A percentile compares a stretch with the other conserved stretches of the same genome.
These are phyloP conservation scores for Canavalia gladiata DNA, from an alignment of 306 rosid species.

Conservation along the genomic window DNA sequence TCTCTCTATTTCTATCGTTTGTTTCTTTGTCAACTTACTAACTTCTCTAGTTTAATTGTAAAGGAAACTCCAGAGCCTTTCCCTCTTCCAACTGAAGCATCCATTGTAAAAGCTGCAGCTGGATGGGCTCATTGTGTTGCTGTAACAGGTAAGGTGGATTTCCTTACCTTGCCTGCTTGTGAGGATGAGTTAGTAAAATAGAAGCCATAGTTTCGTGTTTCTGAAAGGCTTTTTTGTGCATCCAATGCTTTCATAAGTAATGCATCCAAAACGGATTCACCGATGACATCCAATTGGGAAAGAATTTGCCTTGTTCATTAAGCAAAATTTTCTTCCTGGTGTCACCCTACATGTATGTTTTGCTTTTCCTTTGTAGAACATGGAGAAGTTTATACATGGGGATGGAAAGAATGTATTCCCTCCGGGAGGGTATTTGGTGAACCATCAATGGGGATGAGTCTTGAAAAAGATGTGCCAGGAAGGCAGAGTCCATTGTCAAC, in stretches of 20 bases:
- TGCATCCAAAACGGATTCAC: neutral
- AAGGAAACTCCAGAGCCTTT: slow-evolving; percentile 90
- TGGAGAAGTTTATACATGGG: slow-evolving; percentile 87
- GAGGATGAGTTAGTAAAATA: neutral
- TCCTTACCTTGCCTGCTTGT: slow-evolving; percentile 9
- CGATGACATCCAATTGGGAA: neutral
- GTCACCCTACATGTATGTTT: slow-evolving; percentile 11
- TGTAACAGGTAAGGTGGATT: slow-evolving; percentile 69
- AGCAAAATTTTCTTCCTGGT: neutral
- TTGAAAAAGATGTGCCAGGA: slow-evolving; percentile 61
- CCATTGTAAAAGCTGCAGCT: slow-evolving; percentile 72
- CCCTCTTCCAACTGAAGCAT: slow-evolving; percentile 76
- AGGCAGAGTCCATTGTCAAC: slow-evolving; percentile 63
- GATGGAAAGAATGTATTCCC: slow-evolving; percentile 95
- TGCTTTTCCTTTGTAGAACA: slow-evolving; percentile 55
- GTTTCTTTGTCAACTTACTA: slow-evolving; percentile 38
- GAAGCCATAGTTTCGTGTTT: neutral
- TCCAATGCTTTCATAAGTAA: neutral
- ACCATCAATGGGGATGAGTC: slow-evolving; percentile 49
- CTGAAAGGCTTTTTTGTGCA: neutral
- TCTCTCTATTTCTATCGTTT: neutral
- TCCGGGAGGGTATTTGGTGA: slow-evolving; percentile 80
- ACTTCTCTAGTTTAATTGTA: slow-evolving; percentile 48
- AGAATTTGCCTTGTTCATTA: neutral
- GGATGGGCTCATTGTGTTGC: slow-evolving; percentile 95